Conservation (phyloP, 2,329 filamentous ascomycete species). For the Fusarium succisae region DNA sequence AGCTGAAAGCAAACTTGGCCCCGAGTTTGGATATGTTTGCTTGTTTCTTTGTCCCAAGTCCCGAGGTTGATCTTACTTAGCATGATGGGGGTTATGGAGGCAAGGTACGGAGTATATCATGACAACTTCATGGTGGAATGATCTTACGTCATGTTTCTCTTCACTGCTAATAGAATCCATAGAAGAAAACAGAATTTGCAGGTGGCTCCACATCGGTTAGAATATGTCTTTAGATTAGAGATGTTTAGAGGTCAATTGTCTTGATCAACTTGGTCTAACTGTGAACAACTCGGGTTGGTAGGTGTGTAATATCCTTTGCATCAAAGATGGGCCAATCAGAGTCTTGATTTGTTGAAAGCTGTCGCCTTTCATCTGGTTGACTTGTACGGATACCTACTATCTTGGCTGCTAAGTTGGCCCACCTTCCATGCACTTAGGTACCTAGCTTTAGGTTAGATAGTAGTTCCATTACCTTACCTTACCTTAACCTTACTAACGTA, state of each 20-base stretch:
- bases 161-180: not conserved
- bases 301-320: not conserved
- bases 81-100: not conserved
- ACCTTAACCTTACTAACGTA: not conserved
- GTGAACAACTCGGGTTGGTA: not conserved
- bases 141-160: not conserved
- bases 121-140: not conserved
- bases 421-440: not conserved
- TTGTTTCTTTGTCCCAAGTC: not conserved
- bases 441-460: not conserved
- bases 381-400: not conserved
- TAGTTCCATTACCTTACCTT: not conserved
- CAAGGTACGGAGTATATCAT: not conserved
- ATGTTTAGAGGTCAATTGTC: not conserved
- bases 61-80: not conserved
- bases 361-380: conserved; percentile 27
- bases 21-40: not conserved
- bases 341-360: conserved; percentile 28
- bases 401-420: not conserved
- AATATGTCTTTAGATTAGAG: no score
- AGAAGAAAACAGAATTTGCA: not conserved
- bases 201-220: no score
- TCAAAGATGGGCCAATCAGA: conserved; percentile 32
- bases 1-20: not conserved
- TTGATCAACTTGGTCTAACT: not conserved